These are phyloP conservation scores for Cornus kousa DNA, from an alignment of 148 eudicot genomes.

Conservation along the genomic window DNA sequence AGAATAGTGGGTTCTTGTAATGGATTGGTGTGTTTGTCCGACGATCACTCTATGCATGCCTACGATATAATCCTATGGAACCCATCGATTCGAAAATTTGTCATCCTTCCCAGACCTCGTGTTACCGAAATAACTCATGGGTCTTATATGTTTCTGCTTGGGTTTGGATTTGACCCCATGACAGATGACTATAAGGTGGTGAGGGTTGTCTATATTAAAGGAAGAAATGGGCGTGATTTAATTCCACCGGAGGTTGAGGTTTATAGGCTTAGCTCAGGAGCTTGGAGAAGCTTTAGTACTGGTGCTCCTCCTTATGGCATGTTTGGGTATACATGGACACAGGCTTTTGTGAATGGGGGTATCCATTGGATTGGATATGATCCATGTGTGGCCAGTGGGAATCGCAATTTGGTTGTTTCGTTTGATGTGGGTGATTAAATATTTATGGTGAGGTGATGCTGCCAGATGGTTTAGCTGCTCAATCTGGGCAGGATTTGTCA, in stretches of 20 bases:
- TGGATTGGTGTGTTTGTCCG: slow-evolving; percentile 30
- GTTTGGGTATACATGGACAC: slow-evolving; percentile 14
- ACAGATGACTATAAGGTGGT: slow-evolving; percentile 31
- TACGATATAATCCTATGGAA: slow-evolving; percentile 27
- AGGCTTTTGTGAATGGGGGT: slow-evolving; percentile 24
- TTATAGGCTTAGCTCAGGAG: slow-evolving; percentile 18
- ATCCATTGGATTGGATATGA: slow-evolving; percentile 37
- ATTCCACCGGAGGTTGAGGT: slow-evolving; percentile 26
- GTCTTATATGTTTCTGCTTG: slow-evolving; percentile 16
- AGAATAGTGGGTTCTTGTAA: slow-evolving; percentile 30
- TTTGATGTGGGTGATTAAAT: slow-evolving; percentile 32
- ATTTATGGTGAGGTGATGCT: slow-evolving; percentile 26
- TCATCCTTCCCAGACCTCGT: slow-evolving; percentile 19
- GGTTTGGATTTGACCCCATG: slow-evolving; percentile 37
- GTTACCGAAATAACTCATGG: not conserved
- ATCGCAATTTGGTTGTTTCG: slow-evolving; percentile 16
- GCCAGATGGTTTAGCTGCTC: slow-evolving; percentile 10
- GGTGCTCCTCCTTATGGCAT: slow-evolving; percentile 10
- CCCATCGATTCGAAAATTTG: slow-evolving; percentile 21
- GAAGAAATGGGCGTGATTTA: not conserved
- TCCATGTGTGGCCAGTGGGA: not conserved
- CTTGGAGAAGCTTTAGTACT: slow-evolving; percentile 24
- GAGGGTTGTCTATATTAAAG: slow-evolving; percentile 22
- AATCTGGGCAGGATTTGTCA: slow-evolving; percentile 7
- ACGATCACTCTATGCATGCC: slow-evolving; percentile 7